Percentiles rank a stretch among this genome's conserved stretches.
These are phyloP conservation scores for Solanum lycopersicoides DNA, from an alignment of 257 asterid species.

Conservation along the genomic window DNA sequence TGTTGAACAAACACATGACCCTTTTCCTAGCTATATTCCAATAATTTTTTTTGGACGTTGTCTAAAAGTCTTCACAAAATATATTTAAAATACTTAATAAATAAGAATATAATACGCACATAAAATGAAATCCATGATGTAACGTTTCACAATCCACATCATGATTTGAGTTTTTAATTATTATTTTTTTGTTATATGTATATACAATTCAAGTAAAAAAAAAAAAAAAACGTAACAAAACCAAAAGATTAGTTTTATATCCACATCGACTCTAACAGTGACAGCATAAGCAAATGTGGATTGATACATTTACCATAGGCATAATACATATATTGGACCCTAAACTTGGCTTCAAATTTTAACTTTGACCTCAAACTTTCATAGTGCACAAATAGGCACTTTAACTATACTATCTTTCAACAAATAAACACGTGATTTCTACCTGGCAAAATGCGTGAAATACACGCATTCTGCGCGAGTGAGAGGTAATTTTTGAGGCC, in stretches of 20 bases:
- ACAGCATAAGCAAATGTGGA: not conserved
- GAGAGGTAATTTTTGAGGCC: no score
- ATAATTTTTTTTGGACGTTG: not conserved
- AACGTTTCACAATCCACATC: not conserved
- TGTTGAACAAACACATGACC: not conserved
- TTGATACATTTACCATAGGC: not conserved
- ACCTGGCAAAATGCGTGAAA: no score
- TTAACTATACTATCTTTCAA: no score
- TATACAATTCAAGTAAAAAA: not conserved
- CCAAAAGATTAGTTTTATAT: not conserved
- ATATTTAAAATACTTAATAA: not conserved
- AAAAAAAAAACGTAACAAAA: not conserved
- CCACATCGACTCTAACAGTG: not conserved
- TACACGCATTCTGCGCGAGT: no score
- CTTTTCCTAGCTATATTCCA: not conserved
- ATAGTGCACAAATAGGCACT: no score
- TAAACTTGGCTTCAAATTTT: no score
- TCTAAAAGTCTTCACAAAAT: not conserved
- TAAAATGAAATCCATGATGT: not conserved
- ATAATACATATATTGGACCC: no score
- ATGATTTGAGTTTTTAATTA: not conserved
- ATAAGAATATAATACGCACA: not conserved
- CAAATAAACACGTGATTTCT: no score
- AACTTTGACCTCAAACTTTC: no score
- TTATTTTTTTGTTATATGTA: not conserved